These are phyloP conservation scores for Linaria vulgaris DNA, from an alignment of 257 asterid genomes.

Conservation along the genomic window DNA sequence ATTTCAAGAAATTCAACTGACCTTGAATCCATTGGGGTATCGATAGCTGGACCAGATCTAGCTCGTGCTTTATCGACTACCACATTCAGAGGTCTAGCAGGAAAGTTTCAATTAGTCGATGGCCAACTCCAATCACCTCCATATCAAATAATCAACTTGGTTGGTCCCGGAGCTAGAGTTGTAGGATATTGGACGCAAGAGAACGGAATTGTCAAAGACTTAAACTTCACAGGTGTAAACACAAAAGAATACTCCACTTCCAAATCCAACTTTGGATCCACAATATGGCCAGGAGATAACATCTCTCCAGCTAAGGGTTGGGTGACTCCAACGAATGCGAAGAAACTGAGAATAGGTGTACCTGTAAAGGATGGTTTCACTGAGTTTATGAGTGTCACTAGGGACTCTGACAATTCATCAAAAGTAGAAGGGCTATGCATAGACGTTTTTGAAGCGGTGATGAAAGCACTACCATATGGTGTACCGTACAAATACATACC, in stretches of 20 bases:
- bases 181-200: constrained; percentile 59
- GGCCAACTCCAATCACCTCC: constrained; percentile 48
- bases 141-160: constrained; percentile 47
- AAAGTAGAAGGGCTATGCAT: constrained; percentile 29
- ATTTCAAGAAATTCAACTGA: constrained; percentile 30
- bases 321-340: constrained; percentile 41
- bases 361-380: constrained; percentile 49
- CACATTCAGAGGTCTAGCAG: constrained; percentile 49
- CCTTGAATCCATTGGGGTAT: constrained; percentile 42
- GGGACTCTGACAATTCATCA: constrained; percentile 29
- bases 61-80: constrained; percentile 31
- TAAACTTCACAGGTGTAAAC: constrained; percentile 3
- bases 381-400: constrained; percentile 38
- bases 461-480: constrained; percentile 28
- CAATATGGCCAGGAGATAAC: constrained; percentile 60
- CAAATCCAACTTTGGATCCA: constrained; percentile 30
- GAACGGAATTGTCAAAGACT: constrained; percentile 34
- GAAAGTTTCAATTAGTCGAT: constrained; percentile 34
- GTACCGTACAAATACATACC: constrained; percentile 36
- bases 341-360: constrained; percentile 42
- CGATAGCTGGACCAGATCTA: constrained; percentile 38
- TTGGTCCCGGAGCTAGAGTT: constrained; percentile 38
- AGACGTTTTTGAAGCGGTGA: constrained; percentile 32
- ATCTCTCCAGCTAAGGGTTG: constrained; percentile 46
- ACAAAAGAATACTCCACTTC: constrained; percentile 26